Evolutionary conservation across 768 basidiomycete genomes (phyloP), one percentile per base, ranked within the genome.

Genomic region (Russula emetica): DNA sequence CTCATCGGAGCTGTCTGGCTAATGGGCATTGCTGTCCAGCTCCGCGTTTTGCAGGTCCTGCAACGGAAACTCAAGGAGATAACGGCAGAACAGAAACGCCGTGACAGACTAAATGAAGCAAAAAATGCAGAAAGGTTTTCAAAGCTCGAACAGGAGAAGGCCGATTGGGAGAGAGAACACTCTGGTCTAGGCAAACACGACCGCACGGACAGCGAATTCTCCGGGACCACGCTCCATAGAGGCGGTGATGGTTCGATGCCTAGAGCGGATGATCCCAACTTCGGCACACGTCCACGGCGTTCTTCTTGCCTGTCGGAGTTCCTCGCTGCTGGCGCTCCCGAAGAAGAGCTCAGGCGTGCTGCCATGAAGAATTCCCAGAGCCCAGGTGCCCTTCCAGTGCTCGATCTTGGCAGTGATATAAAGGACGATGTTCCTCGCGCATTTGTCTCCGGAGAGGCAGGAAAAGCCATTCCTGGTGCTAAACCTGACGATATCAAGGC

Each of bases 11-110:
- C 93, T 2, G 79, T 95, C 45, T 80, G 90, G 28, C 77, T 96
- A 60, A 90, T 91, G 85, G 92, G 93, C 49, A 84, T 86, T 32
- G 92, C 94, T 2, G 88, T 97, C 52, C 96, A 98, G 75, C 82
- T 94, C 70, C 88, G 90, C 58, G 85, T 97, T 66, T 83, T 94
- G 66, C 83, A 83, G 62, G 81, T 92, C 50, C 84, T 98, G 18
- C 86, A 87, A 72, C 80, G 80, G 66, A 92, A 92, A 74, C 77
- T 95, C 54, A 81, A 80, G 67, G 90, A 95, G 76, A 90, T 94
- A 62, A 79, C 83, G 63, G 84, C 83, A 66, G 92, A 92, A 69
- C 85, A 87, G 66, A 83, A 79, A 64, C 83, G 83, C 63, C 81
- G 82, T 64, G 89, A 94, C 66, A 83, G 83, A 68, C 88, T 87